Evolutionary conservation across 768 basidiomycete species (phyloP).

Genomic region (Exidia glandulosa): DNA sequence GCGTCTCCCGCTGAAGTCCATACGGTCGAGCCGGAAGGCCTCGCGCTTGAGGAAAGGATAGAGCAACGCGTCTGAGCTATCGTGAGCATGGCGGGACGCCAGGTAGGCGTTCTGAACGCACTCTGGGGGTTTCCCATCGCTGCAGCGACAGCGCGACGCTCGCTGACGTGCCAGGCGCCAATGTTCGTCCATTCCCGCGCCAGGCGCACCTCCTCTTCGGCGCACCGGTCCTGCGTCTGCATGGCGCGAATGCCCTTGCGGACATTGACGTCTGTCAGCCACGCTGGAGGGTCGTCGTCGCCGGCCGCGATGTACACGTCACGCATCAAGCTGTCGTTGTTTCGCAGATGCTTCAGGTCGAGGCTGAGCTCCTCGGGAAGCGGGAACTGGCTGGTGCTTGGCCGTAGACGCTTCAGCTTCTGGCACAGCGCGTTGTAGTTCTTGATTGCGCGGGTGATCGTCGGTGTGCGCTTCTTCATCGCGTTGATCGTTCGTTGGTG

Average conservation of each 20-base stretch:
- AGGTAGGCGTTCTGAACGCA: neutral
- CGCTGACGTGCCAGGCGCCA: slow-evolving; percentile 22
- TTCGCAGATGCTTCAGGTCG: slow-evolving; percentile 12
- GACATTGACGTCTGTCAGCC: slow-evolving; percentile 23
- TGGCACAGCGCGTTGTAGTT: slow-evolving; percentile 21
- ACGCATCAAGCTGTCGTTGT: slow-evolving; percentile 19
- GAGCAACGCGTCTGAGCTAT: too few relatives aligned
- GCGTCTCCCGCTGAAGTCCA: too few relatives aligned
- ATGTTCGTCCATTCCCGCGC: slow-evolving; percentile 23
- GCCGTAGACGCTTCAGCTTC: slow-evolving; percentile 14
- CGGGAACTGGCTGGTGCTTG: slow-evolving; percentile 17
- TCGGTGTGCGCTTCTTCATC: slow-evolving; percentile 22
- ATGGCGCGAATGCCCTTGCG: slow-evolving; percentile 21
- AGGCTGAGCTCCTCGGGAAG: slow-evolving; percentile 23
- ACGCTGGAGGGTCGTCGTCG: slow-evolving; percentile 11
- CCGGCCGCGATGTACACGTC: slow-evolving; percentile 24
- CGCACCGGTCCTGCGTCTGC: slow-evolving; percentile 17
- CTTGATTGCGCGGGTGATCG: slow-evolving; percentile 17
- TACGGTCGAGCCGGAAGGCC: too few relatives aligned
- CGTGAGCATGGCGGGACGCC: neutral
- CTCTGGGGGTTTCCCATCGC: neutral
- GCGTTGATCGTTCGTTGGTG: slow-evolving; percentile 22
- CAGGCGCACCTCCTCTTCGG: slow-evolving; percentile 19
- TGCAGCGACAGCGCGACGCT: slow-evolving; percentile 3
- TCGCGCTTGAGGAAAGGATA: too few relatives aligned